These are phyloP conservation scores for Picea glauca DNA, from an alignment of 75 land plant genomes.

Conservation along the genomic window DNA sequence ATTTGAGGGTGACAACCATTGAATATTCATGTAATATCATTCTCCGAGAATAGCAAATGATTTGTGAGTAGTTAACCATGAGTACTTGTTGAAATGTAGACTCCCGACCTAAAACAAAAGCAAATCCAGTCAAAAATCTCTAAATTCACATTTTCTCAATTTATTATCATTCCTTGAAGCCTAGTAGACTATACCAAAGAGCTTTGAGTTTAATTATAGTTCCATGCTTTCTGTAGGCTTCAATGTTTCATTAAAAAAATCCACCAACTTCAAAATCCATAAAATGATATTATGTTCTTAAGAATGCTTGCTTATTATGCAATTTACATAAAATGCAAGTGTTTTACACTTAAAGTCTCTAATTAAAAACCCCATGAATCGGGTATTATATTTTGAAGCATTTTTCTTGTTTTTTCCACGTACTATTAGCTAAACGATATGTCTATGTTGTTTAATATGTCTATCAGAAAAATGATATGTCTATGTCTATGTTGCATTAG, in stretches of 20 bases:
- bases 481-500: too few species aligned
- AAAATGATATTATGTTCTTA: not conserved
- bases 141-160: not conserved
- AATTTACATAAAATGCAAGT: not conserved
- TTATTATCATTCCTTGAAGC: not conserved
- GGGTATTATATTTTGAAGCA: not conserved
- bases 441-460: not conserved
- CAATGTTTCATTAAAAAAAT: not conserved
- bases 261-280: not conserved
- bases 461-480: too few species aligned
- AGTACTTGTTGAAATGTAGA: slow-evolving; percentile 25
- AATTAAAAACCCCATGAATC: not conserved
- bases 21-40: not conserved
- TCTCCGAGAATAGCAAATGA: slow-evolving; percentile 14
- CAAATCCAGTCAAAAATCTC: not conserved
- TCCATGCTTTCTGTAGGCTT: not conserved
- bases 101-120: slow-evolving; percentile 6
- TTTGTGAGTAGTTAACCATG: slow-evolving; percentile 30
- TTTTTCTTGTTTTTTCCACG: not conserved
- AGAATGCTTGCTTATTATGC: not conserved
- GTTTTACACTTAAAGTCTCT: not conserved
- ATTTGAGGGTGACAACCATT: slow-evolving; percentile 15
- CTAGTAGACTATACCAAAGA: not conserved
- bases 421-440: not conserved
- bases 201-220: not conserved